These are phyloP conservation scores for Radiomyces spectabilis DNA, from an alignment of 192 early-diverging fungal species.

Conservation along the genomic window DNA sequence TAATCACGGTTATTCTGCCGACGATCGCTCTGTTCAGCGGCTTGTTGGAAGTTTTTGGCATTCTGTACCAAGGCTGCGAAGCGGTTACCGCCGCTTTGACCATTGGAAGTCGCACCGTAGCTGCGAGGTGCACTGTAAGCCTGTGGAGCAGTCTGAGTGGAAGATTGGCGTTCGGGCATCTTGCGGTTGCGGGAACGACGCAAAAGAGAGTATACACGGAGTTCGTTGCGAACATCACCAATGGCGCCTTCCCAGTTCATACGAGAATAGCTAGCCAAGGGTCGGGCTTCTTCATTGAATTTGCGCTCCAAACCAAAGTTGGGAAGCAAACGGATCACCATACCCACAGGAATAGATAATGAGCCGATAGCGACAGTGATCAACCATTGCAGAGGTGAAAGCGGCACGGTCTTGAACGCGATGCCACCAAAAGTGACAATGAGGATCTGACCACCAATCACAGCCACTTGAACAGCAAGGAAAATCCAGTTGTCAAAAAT, in stretches of 20 bases:
- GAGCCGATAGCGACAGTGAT: conserved; percentile 74
- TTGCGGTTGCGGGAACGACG: background rate
- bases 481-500: conserved; percentile 78
- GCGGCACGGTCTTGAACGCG: conserved; percentile 77
- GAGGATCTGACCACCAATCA: conserved; percentile 67
- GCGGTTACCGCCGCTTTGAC: background rate
- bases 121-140: background rate
- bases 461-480: conserved; percentile 63
- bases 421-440: conserved; percentile 85
- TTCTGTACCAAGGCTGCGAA: conserved; percentile 13
- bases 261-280: conserved; percentile 24
- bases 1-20: background rate
- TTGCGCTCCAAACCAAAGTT: conserved; percentile 41
- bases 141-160: background rate
- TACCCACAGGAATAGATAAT: conserved; percentile 75
- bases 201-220: conserved; percentile 13
- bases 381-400: conserved; percentile 66
- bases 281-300: conserved; percentile 26
- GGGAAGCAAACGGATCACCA: conserved; percentile 73
- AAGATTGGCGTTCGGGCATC: background rate
- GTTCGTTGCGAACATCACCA: conserved; percentile 23
- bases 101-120: background rate
- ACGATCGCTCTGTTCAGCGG: conserved; percentile 5
- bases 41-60: conserved; percentile 11
- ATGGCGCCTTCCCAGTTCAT: conserved; percentile 33